Evolutionary conservation across 768 basidiomycete genomes (phyloP).

Genomic region (Antrodiella citrinella): DNA sequence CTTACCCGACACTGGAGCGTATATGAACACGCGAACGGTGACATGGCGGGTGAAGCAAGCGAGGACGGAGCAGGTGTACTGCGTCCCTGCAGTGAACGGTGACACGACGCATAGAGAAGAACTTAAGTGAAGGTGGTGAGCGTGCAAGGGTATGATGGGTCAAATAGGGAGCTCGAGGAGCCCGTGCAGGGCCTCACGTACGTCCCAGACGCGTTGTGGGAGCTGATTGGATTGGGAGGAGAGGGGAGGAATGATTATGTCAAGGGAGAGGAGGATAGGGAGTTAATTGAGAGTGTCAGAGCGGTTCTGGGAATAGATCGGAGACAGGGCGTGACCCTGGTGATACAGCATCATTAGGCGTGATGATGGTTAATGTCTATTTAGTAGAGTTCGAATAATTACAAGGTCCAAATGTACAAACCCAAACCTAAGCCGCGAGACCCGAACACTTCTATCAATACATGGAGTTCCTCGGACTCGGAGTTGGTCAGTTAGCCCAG

Average conservation of each 20-base stretch:
- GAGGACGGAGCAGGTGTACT: slow-evolving; percentile 15
- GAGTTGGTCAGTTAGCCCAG: slow-evolving; percentile 47
- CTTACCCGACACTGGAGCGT: slow-evolving; percentile 14
- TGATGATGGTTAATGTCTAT: no score
- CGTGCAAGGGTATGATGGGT: slow-evolving; percentile 16
- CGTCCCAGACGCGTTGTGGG: slow-evolving; percentile 12
- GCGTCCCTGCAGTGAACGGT: slow-evolving; percentile 4
- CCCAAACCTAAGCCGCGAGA: no score
- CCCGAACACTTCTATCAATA: neutral
- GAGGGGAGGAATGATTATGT: slow-evolving; percentile 11
- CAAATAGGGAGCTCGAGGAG: slow-evolving; percentile 9
- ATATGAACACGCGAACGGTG: slow-evolving; percentile 16
- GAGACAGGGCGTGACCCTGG: no score
- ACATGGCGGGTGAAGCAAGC: slow-evolving; percentile 15
- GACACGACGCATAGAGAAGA: slow-evolving; percentile 11
- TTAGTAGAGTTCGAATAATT: no score
- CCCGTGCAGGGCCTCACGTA: slow-evolving; percentile 11
- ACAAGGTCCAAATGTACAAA: slow-evolving; percentile 27
- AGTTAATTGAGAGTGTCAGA: slow-evolving; percentile 9
- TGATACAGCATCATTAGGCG: slow-evolving; percentile 40
- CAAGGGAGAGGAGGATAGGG: slow-evolving; percentile 8
- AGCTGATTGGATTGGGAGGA: slow-evolving; percentile 12
- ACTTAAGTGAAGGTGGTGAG: no score
- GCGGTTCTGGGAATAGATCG: slow-evolving; percentile 4
- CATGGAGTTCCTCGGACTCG: neutral